These are phyloP conservation scores for Tylopilus cervinicoccineus DNA, from an alignment of 768 basidiomycete species.

Conservation along the genomic window DNA sequence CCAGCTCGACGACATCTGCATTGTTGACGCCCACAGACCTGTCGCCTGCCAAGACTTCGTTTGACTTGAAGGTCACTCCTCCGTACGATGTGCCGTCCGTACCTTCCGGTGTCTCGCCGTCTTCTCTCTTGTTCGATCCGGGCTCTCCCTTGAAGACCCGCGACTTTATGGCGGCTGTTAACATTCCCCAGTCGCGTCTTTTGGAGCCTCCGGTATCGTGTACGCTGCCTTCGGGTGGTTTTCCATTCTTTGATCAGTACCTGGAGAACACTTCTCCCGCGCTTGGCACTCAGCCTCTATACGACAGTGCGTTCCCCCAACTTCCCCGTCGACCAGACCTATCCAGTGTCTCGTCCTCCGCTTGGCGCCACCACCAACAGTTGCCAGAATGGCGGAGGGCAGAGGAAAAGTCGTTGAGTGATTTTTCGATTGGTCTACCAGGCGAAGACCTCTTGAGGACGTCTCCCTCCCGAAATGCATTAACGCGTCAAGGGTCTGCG, in stretches of 20 bases:
- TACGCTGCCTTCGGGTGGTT: conserved; percentile 23
- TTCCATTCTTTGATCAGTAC: conserved; percentile 53
- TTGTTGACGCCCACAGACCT: conserved; percentile 73
- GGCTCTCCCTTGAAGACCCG: conserved; percentile 36
- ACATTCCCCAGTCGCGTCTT: conserved; percentile 25
- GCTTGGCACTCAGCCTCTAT: conserved; percentile 34
- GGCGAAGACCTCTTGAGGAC: conserved; percentile 29
- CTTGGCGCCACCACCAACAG: conserved; percentile 29
- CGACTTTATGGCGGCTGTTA: conserved; percentile 25
- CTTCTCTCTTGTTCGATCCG: conserved; percentile 42
- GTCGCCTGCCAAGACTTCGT: conserved; percentile 56
- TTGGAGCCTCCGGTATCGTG: conserved; percentile 16
- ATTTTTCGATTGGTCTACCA: conserved; percentile 22
- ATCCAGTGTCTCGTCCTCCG: conserved; percentile 8
- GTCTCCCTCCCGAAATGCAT: conserved; percentile 25
- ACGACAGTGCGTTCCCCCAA: conserved; percentile 31
- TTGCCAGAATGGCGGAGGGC: conserved; percentile 43
- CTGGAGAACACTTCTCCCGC: conserved; percentile 40
- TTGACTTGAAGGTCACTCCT: conserved; percentile 53
- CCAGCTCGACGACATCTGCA: conserved; percentile 65
- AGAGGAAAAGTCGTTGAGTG: conserved; percentile 26
- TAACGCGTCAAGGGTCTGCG: conserved; percentile 25
- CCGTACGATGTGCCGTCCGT: conserved; percentile 44
- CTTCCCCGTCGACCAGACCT: conserved; percentile 18
- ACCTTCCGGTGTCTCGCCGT: conserved; percentile 29